Base-by-base conservation (phyloP, 2,329 filamentous ascomycete species). In the Penicillium palitans region DNA sequence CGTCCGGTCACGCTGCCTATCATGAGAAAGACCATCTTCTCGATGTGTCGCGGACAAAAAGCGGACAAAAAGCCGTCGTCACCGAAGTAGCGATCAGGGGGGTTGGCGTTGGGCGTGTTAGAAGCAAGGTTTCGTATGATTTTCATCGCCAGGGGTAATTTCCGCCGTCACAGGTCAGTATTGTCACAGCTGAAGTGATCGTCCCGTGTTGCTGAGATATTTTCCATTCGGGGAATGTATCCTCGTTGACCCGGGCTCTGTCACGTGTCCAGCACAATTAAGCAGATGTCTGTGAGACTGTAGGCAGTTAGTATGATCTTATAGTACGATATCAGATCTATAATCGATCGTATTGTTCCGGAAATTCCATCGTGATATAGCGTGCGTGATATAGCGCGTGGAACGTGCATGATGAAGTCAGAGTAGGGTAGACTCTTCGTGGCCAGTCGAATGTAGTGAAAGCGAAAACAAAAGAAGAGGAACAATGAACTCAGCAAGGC, bases 131-230 rank as follows among this genome's bases (percentile, higher is more conserved):
- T 49, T 41, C 33, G 19, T 15, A 17, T 10, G 39, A 13, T n/a
- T 24, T 19, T 35, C 40, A 35, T 44, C 19, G 19, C 7, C 48
- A 50, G 40, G 41, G 42, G 9, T n/a, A 33, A 13, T 8, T 8
- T 44, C 50, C 27, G 50, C 6, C 39, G 40, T 45, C 52, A 52
- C 9, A 5, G 12, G 4, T 33, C 31, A 15, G 31, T 33, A 33
- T 6, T 33, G 31, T 33, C 31, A 13, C 12, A 15, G 29, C 21
- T 25, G 42, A 42, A 35, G 4, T 57, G 35, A 57, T 57, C 55
- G 42, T 57, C 50, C 50, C 55, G 50, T 54, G 50, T 54, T 27
- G 15, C 9, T 52, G 55, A 47, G 27, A 54, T 27, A n/a, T 37
- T 47, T 47, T 41, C 21, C 55, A 21, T 27, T 54, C 13, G 9